Base-by-base conservation (phyloP, 768 basidiomycete species). In the Glaciozyma martinii region DNA sequence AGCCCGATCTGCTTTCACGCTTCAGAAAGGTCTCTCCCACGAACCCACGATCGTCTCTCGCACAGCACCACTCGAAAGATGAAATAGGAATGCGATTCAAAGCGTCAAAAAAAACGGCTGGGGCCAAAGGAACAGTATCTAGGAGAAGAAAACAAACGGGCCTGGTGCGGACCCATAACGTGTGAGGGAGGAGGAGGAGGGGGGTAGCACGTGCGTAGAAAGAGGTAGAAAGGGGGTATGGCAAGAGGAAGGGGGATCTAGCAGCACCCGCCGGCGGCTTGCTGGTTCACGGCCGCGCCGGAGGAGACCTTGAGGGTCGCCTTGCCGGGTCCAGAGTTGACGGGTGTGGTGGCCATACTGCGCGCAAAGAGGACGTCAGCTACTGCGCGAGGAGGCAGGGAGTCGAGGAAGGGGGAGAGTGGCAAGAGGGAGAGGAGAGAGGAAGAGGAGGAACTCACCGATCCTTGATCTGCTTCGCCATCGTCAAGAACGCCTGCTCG, bases 401-500 rank as follows among this genome's bases (percentile, higher is more conserved):
- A 13, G 4, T 3, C 10, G 23, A 15, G 9, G 10, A 21, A 0
- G 5, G 27, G 16, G 29, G 23, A 18, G 10, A 3, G 16, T n/a
- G 30, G 32, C 42, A 3, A 44, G n/a, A n/a, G 30, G 21, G 19
- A 10, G 19, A 23, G 21, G 52, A 47, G 55, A 15, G 23, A 29
- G 54, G 27, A 9, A 9, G 21, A 23, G 43, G 3, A 30, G 23
- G n/a, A 37, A 56, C 65, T 29, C 40, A 68, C 65, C 63, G 61
- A 58, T 67, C 71, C 72, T 73, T 73, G 66, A 73, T 74, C 66
- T 74, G 74, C 66, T 71, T 86, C 33, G 95, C 92, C 70, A 98
- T 84, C 18, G 89, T 90, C 78, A 97, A 93, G 83, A 99, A 99
- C 16, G 94, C 94, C 73, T 98, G 92, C 79, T 99, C 95, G 53